Evolutionary conservation across 306 rosid genomes (phyloP).

Genomic region (Rosa multiflora): DNA sequence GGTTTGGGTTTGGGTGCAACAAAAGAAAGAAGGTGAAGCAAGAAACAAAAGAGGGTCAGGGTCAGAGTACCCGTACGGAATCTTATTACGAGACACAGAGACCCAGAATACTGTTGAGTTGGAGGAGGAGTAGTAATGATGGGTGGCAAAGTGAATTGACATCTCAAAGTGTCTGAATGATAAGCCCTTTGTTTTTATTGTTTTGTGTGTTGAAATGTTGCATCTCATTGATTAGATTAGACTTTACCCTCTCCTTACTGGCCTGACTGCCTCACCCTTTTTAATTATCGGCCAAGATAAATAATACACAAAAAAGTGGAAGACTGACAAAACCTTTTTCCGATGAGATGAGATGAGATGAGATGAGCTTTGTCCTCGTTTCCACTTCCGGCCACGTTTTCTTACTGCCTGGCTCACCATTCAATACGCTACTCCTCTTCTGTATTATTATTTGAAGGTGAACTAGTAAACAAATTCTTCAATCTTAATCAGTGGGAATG

Average conservation of each 20-base stretch:
- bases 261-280: not conserved
- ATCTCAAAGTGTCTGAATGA: not conserved
- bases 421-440: not conserved
- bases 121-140: not conserved
- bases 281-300: not conserved
- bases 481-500: not conserved
- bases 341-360: not conserved
- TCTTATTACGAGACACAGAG: not conserved
- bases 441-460: not conserved
- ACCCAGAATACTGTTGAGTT: not conserved
- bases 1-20: slow-evolving; percentile 7
- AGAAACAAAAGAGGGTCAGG: not conserved
- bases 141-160: not conserved
- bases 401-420: not conserved
- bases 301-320: not conserved
- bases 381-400: slow-evolving; percentile 28
- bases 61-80: not conserved
- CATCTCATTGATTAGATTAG: not conserved
- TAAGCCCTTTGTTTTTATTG: not conserved
- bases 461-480: not conserved
- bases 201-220: not conserved
- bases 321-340: slow-evolving; percentile 38
- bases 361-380: slow-evolving; percentile 19
- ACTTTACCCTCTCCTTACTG: not conserved
- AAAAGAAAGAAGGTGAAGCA: not conserved